Base-by-base conservation (phyloP, 2,329 filamentous ascomycete species). In the Fusarium sp. region DNA sequence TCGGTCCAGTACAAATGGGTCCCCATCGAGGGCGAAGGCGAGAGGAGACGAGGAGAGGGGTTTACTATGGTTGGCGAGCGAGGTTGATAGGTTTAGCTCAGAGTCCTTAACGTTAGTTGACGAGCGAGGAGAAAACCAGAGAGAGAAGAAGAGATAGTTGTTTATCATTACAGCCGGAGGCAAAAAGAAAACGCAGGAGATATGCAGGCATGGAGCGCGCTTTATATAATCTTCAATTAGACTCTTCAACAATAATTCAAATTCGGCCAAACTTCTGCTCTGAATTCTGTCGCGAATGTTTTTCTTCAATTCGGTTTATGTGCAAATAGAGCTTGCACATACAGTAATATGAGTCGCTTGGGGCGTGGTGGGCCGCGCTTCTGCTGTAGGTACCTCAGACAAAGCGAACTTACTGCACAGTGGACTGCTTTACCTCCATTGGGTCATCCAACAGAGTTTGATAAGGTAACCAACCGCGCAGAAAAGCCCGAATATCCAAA, bases 21-120 rank as follows among this genome's bases (percentile, higher is more conserved):
- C 44, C 22, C 39, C 58, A 43, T 56, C 63, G 45, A 61, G 61
- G 48, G 63, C 33, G 51, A 67, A 50, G 58, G 69, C 61, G 66
- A 31, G 22, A 24, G 22, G 7, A 5, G 22, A 24, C 5, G 28
- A 31, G 10, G 28, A 31, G 28, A 31, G 28, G 28, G 28, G 28
- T 31, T 31, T 31, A 31, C 28, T 10, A 10, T 31, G 28, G 28
- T 31, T 31, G 28, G 28, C 28, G 28, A 31, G 28, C 11, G 28
- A 31, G 10, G 28, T 31, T 31, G 28, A 31, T 31, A 31, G 28
- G 28, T 31, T 31, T 31, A 31, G 28, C 10, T 31, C 11, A 13
- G 28, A 31, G 28, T 31, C 28, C 28, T 31, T 63, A 39, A 42
- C 40, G 22, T 55, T 15, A 55, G 38, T 38, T 50, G 39, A 50